Conservation (phyloP, 768 basidiomycete genomes). For the Coprinopsis strossmayeri region DNA sequence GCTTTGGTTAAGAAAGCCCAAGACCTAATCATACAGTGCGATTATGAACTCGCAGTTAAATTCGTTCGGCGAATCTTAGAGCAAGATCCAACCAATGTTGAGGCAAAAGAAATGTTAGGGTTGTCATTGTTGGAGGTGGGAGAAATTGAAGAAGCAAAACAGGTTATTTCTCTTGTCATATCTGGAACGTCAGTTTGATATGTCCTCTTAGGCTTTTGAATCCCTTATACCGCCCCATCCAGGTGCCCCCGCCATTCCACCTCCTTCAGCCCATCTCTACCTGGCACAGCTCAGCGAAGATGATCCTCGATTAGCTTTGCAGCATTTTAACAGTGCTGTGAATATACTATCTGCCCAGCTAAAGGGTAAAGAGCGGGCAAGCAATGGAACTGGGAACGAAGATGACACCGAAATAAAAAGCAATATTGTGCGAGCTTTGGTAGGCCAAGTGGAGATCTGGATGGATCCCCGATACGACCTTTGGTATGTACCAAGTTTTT, state of each 20-base stretch:
- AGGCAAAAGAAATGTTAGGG: slow-evolving; percentile 77
- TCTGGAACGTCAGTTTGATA: not conserved
- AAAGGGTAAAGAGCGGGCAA: slow-evolving; percentile 66
- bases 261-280: slow-evolving; percentile 81
- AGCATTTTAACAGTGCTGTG: slow-evolving; percentile 77
- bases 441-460: slow-evolving; percentile 93
- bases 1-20: slow-evolving; percentile 74
- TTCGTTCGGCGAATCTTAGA: slow-evolving; percentile 68
- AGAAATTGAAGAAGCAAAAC: slow-evolving; percentile 63
- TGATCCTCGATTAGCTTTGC: slow-evolving; percentile 65
- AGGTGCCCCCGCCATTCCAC: slow-evolving; percentile 52
- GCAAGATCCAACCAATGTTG: slow-evolving; percentile 52
- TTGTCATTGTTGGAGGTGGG: slow-evolving; percentile 75
- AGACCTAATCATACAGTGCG: slow-evolving; percentile 74
- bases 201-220: slow-evolving; percentile 49
- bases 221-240: slow-evolving; percentile 55
- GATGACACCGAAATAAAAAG: slow-evolving; percentile 56
- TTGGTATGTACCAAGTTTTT: slow-evolving; percentile 44
- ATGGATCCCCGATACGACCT: slow-evolving; percentile 88
- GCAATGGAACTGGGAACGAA: slow-evolving; percentile 26
- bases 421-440: slow-evolving; percentile 71
- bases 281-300: slow-evolving; percentile 81
- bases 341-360: slow-evolving; percentile 61
- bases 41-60: slow-evolving; percentile 73
- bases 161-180: slow-evolving; percentile 33